These are phyloP conservation scores for Neostapfia colusana DNA, from an alignment of 176 grass and related monocot genomes.

Conservation along the genomic window DNA sequence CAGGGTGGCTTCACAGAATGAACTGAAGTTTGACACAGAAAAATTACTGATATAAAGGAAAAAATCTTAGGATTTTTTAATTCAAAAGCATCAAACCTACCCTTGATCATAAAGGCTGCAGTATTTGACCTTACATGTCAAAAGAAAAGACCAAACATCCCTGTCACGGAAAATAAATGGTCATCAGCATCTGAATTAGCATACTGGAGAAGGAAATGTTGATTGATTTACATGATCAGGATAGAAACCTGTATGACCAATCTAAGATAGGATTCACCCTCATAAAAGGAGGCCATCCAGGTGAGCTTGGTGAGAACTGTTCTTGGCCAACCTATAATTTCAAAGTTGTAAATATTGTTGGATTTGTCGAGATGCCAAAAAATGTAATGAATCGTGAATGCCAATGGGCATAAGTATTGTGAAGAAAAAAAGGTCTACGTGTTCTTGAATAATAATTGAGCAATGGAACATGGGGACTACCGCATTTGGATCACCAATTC, in stretches of 20 bases:
- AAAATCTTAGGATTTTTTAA: neutral
- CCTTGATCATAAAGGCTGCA: slow-evolving; percentile 97
- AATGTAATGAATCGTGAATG: slow-evolving; percentile 3
- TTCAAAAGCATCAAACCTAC: slow-evolving; percentile 32
- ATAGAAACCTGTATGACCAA: slow-evolving; percentile 96
- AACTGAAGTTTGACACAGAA: neutral
- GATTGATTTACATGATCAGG: slow-evolving; percentile 44
- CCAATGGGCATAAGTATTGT: slow-evolving; percentile 32
- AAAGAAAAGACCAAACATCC: slow-evolving; percentile 98
- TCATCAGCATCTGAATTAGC: slow-evolving; percentile 38
- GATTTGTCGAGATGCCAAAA: slow-evolving; percentile 3
- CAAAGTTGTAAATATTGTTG: slow-evolving; percentile 40
- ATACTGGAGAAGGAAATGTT: slow-evolving; percentile 22
- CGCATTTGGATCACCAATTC: slow-evolving; percentile 99
- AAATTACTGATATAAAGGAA: slow-evolving; percentile 21
- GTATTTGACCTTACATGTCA: slow-evolving; percentile 92
- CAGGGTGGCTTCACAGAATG: slow-evolving; percentile 15
- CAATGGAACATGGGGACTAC: slow-evolving; percentile 48
- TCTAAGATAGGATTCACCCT: slow-evolving; percentile 99
- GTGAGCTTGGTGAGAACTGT: slow-evolving; percentile 96
- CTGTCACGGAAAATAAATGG: slow-evolving; percentile 51
- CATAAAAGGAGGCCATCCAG: slow-evolving; percentile 99
- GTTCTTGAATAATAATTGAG: slow-evolving; percentile 28
- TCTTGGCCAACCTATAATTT: slow-evolving; percentile 94
- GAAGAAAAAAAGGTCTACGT: slow-evolving; percentile 13